Evolutionary conservation across 371 early-diverging fungal species (phyloP).

Genomic region (Mortierella sp.): DNA sequence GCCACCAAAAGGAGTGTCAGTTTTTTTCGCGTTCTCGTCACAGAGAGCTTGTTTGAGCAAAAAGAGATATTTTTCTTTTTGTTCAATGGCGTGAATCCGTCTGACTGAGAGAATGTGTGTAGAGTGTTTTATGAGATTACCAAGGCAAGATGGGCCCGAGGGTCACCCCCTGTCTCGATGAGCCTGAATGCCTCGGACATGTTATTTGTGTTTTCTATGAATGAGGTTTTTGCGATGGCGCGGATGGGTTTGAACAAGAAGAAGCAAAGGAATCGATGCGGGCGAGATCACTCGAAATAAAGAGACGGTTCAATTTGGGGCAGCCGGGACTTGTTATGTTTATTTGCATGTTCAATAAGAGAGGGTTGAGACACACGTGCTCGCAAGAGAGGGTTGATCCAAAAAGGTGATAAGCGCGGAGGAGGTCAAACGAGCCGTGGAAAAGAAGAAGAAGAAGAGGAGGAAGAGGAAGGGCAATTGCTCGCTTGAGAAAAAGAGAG

Average conservation of each 20-base stretch:
- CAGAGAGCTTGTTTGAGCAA: neutral
- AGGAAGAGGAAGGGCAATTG: neutral
- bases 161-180: slow-evolving; percentile 30
- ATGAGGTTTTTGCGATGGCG: neutral
- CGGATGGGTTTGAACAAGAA: neutral
- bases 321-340: neutral
- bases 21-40: neutral
- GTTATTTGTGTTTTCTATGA: neutral
- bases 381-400: neutral
- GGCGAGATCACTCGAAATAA: neutral
- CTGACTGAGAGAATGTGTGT: too few species aligned
- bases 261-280: neutral
- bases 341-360: slow-evolving; percentile 3
- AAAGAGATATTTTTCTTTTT: neutral
- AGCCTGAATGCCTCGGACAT: slow-evolving; percentile 27
- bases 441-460: neutral
- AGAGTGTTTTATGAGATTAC: slow-evolving; percentile 1
- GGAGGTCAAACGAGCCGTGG: neutral
- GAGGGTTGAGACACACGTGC: slow-evolving; percentile 4
- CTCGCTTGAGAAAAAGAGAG: neutral
- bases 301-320: too few species aligned
- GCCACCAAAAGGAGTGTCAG: neutral
- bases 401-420: neutral
- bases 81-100: too few species aligned
- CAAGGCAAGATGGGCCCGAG: slow-evolving; percentile 16